phyloP scores from a whole-genome alignment of 2,329 filamentous ascomycete genomes.

The Chrysoporthe puriensis region DNA sequence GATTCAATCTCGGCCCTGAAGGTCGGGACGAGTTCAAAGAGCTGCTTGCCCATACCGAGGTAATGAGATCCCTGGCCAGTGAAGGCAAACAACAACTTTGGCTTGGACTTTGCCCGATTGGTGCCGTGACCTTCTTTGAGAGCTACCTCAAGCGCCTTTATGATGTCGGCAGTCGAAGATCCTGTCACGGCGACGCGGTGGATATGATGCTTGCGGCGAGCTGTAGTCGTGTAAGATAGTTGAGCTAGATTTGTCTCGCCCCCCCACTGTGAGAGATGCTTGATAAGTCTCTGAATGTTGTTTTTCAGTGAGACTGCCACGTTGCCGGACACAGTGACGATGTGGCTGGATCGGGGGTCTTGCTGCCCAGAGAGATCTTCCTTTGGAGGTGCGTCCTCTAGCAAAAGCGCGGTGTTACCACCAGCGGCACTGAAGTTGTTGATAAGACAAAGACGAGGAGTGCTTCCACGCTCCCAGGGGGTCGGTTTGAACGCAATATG shows the following conservation, averaged over 20 bases:
- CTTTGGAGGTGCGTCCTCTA: constrained; percentile 8
- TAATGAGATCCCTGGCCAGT: constrained; percentile 50
- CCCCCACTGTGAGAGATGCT: no score
- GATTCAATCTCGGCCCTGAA: no score
- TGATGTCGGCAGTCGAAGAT: constrained; percentile 22
- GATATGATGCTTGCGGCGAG: constrained; percentile 44
- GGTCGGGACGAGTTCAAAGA: constrained; percentile 34
- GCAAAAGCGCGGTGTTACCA: constrained; percentile 4
- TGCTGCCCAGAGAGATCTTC: not conserved
- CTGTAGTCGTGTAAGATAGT: constrained; percentile 60
- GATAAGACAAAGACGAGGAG: not conserved
- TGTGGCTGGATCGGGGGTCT: not conserved
- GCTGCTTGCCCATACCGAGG: constrained; percentile 30
- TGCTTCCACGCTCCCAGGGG: not conserved
- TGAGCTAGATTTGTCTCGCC: constrained; percentile 44
- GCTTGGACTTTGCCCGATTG: constrained; percentile 29
- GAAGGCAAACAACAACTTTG: constrained; percentile 42
- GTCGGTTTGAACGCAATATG: not conserved
- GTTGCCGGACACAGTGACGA: no score
- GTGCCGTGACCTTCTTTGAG: not conserved
- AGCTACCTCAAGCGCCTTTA: no score
- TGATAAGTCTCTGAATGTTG: constrained; percentile 42
- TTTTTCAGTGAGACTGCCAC: constrained; percentile 42
- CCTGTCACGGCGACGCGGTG: constrained; percentile 36
- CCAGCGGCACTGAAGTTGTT: constrained; percentile 23